Evolutionary conservation across 1,284 basidiomycete genomes (phyloP).

Genomic region (Puccinia polysora): DNA sequence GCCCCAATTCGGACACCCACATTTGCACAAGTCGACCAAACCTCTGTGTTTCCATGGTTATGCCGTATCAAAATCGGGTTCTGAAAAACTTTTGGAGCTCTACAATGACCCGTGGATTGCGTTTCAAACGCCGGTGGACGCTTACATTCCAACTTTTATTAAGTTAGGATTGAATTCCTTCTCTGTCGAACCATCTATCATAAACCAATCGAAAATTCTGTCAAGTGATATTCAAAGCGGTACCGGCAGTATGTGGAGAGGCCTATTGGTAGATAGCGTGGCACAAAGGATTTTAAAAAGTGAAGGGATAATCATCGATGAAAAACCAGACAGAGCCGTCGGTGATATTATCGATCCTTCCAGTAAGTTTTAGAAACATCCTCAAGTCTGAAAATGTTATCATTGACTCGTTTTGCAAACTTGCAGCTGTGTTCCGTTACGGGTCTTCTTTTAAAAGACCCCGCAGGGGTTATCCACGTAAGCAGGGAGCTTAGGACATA

Average conservation of each 20-base stretch:
- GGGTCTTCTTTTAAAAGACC: too few relatives aligned
- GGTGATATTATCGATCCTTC: constrained; percentile 24
- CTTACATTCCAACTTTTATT: constrained; percentile 65
- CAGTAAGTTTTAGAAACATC: constrained; percentile 31
- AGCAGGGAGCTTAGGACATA: too few relatives aligned
- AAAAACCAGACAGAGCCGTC: background rate
- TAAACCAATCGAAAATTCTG: constrained; percentile 52
- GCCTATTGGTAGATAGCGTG: constrained; percentile 52
- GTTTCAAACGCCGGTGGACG: constrained; percentile 51
- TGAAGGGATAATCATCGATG: constrained; percentile 60
- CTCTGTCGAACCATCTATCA: constrained; percentile 52
- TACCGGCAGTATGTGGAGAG: constrained; percentile 50
- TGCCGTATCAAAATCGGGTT: constrained; percentile 49
- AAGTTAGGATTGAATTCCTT: constrained; percentile 48
- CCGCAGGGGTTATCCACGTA: too few relatives aligned
- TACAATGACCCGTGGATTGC: constrained; percentile 51
- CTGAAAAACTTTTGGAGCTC: constrained; percentile 46
- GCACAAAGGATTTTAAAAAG: constrained; percentile 50
- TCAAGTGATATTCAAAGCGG: constrained; percentile 52
- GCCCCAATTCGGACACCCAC: constrained; percentile 70
- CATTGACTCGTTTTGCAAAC: too few relatives aligned
- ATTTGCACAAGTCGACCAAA: constrained; percentile 59
- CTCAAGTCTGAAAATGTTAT: too few relatives aligned
- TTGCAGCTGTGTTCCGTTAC: too few relatives aligned
- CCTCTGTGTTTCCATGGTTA: constrained; percentile 51